phyloP scores from a whole-genome alignment of 2,329 filamentous ascomycete species.

The Fusarium buxicola region DNA sequence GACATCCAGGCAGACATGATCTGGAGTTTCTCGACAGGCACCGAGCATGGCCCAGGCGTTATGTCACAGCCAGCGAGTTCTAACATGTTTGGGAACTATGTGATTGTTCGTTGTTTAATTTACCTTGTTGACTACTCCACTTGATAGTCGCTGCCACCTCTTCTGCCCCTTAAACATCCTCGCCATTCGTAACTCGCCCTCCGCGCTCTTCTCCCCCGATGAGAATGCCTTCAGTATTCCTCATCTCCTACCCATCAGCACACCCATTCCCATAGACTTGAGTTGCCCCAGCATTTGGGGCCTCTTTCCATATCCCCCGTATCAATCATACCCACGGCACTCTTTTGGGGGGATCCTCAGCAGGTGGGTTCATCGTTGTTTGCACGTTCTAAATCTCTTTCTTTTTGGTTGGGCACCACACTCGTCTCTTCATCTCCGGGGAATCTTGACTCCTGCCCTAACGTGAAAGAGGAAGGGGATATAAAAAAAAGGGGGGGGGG shows the following conservation, averaged over 20 bases:
- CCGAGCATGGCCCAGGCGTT: not conserved
- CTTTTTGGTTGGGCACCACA: conserved; percentile 45
- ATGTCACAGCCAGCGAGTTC: not conserved
- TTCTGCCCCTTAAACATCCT: conserved; percentile 3
- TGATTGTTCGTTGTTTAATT: conserved; percentile 25
- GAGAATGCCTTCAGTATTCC: conserved; percentile 4
- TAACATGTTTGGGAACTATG: conserved; percentile 19
- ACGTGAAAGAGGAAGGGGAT: conserved; percentile 44
- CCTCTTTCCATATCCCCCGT: conserved; percentile 25
- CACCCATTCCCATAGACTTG: conserved; percentile 4
- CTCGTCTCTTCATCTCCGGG: conserved; percentile 44
- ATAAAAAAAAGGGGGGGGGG: conserved; percentile 42
- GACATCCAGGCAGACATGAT: too few relatives aligned
- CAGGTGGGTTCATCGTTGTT: conserved; percentile 45
- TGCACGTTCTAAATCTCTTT: conserved; percentile 48
- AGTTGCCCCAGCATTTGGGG: not conserved
- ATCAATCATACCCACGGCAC: conserved; percentile 43
- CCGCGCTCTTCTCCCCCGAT: conserved; percentile 14
- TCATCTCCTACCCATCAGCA: conserved; percentile 5
- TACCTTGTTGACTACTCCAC: conserved; percentile 20
- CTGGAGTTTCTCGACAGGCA: not conserved
- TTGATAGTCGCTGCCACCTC: conserved; percentile 3
- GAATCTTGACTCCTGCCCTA: conserved; percentile 46
- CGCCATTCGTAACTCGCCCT: conserved; percentile 14
- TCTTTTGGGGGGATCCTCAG: conserved; percentile 40